Percentiles rank a stretch among this genome's conserved stretches.
These are phyloP conservation scores for Scopulariopsis brevicaulis DNA, from an alignment of 2,329 filamentous ascomycete species.

Conservation along the genomic window DNA sequence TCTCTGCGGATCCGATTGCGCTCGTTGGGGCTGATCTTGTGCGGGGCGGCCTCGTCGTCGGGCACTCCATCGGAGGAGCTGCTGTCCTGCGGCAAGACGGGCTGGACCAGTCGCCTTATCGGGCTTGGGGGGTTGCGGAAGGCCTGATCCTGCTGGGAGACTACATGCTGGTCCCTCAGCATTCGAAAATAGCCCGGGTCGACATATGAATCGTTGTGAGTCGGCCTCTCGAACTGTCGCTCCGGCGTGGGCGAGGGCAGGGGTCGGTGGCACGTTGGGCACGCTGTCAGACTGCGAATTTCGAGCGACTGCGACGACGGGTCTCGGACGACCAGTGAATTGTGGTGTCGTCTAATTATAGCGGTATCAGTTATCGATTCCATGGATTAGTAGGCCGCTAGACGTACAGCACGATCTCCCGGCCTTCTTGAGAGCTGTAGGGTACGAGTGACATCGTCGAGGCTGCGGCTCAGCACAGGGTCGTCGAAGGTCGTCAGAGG, in stretches of 20 bases:
- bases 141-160: constrained; percentile 27
- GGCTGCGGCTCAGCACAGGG: not conserved
- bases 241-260: constrained; percentile 40
- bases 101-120: constrained; percentile 39
- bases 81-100: constrained; percentile 19
- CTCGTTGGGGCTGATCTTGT: constrained; percentile 13
- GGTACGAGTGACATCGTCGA: constrained; percentile 59
- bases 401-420: constrained; percentile 71
- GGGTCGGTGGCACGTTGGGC: constrained; percentile 83
- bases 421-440: constrained; percentile 60
- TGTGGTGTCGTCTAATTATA: constrained; percentile 66
- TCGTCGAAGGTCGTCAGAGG: not conserved
- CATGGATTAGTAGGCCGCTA: constrained; percentile 1
- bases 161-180: constrained; percentile 50
- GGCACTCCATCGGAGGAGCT: not conserved
- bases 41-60: not conserved
- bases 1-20: constrained; percentile 68
- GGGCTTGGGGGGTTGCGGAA: constrained; percentile 33
- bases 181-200: constrained; percentile 93
- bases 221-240: constrained; percentile 32
- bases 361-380: not conserved
- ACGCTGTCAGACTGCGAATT: constrained; percentile 66
- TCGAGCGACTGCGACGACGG: constrained; percentile 74
- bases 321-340: constrained; percentile 87
- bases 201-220: constrained; percentile 56